Evolutionary conservation across 1,284 basidiomycete species (phyloP).

Genomic region (Ganoderma sp.): DNA sequence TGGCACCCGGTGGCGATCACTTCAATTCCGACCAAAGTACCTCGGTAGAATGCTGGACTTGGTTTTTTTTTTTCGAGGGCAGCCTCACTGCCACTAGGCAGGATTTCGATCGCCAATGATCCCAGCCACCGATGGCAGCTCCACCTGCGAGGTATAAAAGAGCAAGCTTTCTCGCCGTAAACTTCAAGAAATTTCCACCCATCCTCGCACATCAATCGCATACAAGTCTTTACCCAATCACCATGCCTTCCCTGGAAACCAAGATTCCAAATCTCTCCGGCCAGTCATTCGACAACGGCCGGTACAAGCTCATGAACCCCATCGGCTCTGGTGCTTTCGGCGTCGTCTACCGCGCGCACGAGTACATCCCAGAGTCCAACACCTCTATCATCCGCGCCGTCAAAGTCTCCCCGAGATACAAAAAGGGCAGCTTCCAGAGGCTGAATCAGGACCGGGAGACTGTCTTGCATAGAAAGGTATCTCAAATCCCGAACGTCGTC

Average conservation of each 20-base stretch:
- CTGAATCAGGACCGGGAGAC: slow-evolving; percentile 34
- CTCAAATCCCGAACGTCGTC: slow-evolving; percentile 61
- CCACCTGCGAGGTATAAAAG: slow-evolving; percentile 1
- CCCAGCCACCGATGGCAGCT: not conserved
- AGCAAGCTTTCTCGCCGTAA: not conserved
- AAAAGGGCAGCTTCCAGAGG: slow-evolving; percentile 1
- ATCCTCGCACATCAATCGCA: not conserved
- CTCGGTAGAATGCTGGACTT: not conserved
- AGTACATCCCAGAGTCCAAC: slow-evolving; percentile 29
- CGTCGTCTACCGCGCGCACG: slow-evolving; percentile 60
- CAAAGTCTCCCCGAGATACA: slow-evolving; percentile 33
- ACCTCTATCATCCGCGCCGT: slow-evolving; percentile 29
- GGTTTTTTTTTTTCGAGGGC: not conserved
- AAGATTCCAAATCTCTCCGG: slow-evolving; percentile 31
- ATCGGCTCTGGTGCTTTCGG: slow-evolving; percentile 70
- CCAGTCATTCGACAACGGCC: slow-evolving; percentile 35
- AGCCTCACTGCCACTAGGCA: not conserved
- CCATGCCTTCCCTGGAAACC: slow-evolving; percentile 21
- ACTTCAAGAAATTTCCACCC: not conserved
- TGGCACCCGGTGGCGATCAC: not conserved
- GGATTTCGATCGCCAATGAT: not conserved
- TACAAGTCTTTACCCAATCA: not conserved
- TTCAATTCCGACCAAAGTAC: not conserved
- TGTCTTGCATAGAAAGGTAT: slow-evolving; percentile 55
- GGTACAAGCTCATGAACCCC: slow-evolving; percentile 56